Evolutionary conservation across 805 yeast species (phyloP), one percentile per base, ranked within the genome.

Genomic region (Candida tallmaniae): DNA sequence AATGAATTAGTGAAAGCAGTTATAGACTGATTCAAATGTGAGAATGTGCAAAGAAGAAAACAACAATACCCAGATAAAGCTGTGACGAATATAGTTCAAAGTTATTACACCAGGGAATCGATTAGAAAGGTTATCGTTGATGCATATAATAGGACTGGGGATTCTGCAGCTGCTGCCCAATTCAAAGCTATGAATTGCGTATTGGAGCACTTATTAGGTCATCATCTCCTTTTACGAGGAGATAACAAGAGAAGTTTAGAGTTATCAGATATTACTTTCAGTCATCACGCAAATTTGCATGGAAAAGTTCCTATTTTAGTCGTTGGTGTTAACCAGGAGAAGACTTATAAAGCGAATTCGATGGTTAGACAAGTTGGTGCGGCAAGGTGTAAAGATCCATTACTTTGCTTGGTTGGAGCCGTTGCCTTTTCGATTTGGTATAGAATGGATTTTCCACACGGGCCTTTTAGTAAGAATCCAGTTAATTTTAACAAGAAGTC

Each of bases 361-460:
- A 10, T 4, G 6, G n/a, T 23, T 19, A n/a, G 26, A n/a, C 10
- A 13, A 5, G 18, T 23, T 6, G 34, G 28, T 17, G 26, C 23
- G 18, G 27, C 32, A n/a, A n/a, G 37, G 9, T 12, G 14, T 23
- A 34, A 34, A 15, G 4, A n/a, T 9, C 29, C 29, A 9, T 24
- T 22, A 19, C 4, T 28, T 4, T 34, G 37, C 18, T 18, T 34
- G 12, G 18, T 34, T 5, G 25, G 29, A 8, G 37, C 37, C 8
- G 21, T 34, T 23, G 37, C 37, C 17, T 7, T 28, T n/a, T 21
- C 27, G 6, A 12, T 34, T 4, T 34, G 32, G 32, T 34, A 16
- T 19, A 18, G 33, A 18, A 23, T 34, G 5, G 37, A 34, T 19
- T 28, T 34, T 29, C 18, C n/a, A 10, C 12, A 13, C 17, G 33